Conservation (phyloP, 2,329 filamentous ascomycete species). For the Aspergillus hiratsukae region DNA sequence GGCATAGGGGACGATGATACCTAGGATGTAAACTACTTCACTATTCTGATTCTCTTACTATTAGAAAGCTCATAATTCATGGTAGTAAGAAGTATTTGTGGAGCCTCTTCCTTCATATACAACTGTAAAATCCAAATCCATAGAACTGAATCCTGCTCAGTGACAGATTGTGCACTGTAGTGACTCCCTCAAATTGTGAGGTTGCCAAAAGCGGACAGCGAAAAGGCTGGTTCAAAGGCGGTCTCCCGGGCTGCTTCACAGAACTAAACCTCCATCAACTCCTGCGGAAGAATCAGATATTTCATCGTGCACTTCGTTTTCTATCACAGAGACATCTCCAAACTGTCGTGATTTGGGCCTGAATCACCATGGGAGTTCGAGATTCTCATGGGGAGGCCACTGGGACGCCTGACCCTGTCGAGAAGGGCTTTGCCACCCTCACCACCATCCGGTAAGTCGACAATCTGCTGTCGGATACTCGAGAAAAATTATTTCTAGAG, state of each 20-base stretch:
- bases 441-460: constrained; percentile 69
- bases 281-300: constrained; percentile 2
- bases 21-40: neutral
- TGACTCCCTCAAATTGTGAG: neutral
- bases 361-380: constrained; percentile 49
- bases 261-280: constrained; percentile 12
- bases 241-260: constrained; percentile 13
- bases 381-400: constrained; percentile 51
- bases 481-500: neutral
- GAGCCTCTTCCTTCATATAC: neutral
- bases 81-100: neutral
- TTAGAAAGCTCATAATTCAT: neutral
- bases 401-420: constrained; percentile 55
- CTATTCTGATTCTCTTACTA: neutral
- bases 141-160: neutral
- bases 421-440: constrained; percentile 79
- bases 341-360: neutral
- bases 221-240: constrained; percentile 14
- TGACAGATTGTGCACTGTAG: neutral
- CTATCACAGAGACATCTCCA: constrained; percentile 9
- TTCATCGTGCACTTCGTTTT: constrained; percentile 10
- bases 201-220: constrained; percentile 14
- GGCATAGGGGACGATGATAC: neutral
- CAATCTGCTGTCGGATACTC: neutral
- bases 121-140: neutral